These are phyloP conservation scores for Mycosarcoma mackinlayi DNA, from an alignment of 1,284 basidiomycete species.

Conservation along the genomic window DNA sequence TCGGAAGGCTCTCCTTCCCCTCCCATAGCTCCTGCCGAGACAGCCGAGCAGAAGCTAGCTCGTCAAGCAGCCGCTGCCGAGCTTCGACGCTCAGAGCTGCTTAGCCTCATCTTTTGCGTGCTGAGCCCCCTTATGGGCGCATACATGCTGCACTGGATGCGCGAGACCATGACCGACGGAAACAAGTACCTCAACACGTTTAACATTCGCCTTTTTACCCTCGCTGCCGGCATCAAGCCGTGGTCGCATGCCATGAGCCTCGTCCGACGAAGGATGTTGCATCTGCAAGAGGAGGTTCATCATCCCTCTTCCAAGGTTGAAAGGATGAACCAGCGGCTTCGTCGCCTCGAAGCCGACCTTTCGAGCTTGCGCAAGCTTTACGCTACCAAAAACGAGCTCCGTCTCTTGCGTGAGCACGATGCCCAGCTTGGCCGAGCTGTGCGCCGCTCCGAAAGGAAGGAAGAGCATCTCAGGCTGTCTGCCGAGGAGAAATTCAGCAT, in stretches of 20 bases:
- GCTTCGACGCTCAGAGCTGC: conserved; percentile 65
- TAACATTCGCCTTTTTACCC: conserved; percentile 67
- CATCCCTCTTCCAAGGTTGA: conserved; percentile 65
- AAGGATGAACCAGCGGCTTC: conserved; percentile 60
- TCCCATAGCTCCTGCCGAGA: conserved; percentile 9
- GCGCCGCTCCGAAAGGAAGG: conserved; percentile 62
- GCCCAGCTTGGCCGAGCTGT: conserved; percentile 65
- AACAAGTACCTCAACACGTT: conserved; percentile 64
- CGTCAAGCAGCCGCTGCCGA: conserved; percentile 56
- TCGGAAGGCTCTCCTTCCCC: conserved; percentile 3
- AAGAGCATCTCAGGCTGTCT: conserved; percentile 56
- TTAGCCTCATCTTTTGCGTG: conserved; percentile 62
- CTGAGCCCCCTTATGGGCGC: conserved; percentile 66
- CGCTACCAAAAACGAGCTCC: conserved; percentile 66
- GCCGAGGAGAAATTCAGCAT: conserved; percentile 62
- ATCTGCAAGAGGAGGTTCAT: conserved; percentile 64
- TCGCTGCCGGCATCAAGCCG: conserved; percentile 69
- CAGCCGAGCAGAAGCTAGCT: conserved; percentile 14
- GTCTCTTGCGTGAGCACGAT: conserved; percentile 66
- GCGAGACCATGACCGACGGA: conserved; percentile 64
- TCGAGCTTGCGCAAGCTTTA: conserved; percentile 48
- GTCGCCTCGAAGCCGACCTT: conserved; percentile 65
- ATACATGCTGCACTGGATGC: conserved; percentile 64
- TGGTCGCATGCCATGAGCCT: conserved; percentile 54
- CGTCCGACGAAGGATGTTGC: conserved; percentile 55